Evolutionary conservation across 495 filamentous ascomycete species (phyloP).

Genomic region (Xylaria acuta): DNA sequence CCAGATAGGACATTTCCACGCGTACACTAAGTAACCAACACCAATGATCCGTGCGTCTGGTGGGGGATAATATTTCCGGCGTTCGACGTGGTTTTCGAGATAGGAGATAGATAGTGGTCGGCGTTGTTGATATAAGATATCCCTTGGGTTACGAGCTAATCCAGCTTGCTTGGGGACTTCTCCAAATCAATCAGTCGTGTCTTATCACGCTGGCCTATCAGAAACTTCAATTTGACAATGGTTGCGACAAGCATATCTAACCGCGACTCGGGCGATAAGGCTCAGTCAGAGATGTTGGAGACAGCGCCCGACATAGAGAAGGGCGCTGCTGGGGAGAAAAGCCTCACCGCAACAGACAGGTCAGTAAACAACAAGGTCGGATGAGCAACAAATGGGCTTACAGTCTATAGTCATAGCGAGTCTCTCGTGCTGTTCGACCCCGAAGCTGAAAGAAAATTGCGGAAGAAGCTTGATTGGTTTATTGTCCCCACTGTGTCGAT

Average conservation of each 20-base stretch:
- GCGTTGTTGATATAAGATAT: conserved; percentile 9
- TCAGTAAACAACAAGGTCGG: conserved; percentile 36
- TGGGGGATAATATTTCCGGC: background rate
- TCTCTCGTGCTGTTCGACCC: conserved; percentile 65
- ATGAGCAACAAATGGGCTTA: conserved; percentile 8
- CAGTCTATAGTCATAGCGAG: conserved; percentile 54
- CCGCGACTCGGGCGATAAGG: background rate
- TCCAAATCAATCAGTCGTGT: background rate
- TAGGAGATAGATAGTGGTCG: background rate
- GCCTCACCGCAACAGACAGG: conserved; percentile 67
- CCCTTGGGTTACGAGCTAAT: background rate
- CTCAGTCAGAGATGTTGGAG: conserved; percentile 7
- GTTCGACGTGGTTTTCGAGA: background rate
- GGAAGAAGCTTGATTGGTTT: conserved; percentile 58
- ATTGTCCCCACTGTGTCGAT: conserved; percentile 62
- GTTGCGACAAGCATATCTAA: background rate
- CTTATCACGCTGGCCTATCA: background rate
- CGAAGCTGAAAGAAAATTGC: conserved; percentile 62
- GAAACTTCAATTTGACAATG: background rate
- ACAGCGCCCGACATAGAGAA: conserved; percentile 19
- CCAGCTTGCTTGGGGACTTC: background rate
- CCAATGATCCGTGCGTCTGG: background rate
- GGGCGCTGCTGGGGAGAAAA: conserved; percentile 55
- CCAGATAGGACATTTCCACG: conserved; percentile 4
- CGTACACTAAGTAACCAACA: background rate